These are phyloP conservation scores for Porphyrellus cyaneotinctus DNA, from an alignment of 768 basidiomycete genomes.

Conservation along the genomic window DNA sequence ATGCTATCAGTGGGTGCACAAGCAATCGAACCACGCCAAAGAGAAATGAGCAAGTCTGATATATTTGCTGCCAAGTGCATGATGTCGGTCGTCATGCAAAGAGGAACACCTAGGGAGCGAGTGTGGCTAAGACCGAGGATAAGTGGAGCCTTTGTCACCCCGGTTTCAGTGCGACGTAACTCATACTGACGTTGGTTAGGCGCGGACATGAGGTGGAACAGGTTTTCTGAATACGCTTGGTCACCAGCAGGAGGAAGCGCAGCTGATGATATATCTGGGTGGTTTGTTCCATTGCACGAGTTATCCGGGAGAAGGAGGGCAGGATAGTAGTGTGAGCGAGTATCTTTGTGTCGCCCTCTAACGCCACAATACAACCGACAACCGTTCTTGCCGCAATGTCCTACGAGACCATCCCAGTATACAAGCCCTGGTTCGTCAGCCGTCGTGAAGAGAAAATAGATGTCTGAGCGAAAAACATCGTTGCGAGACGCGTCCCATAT, in stretches of 20 bases:
- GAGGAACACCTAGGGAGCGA: background rate
- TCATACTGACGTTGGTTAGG: background rate
- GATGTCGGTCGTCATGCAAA: background rate
- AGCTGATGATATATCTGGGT: background rate
- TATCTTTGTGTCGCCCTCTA: background rate
- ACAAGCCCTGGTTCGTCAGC: background rate
- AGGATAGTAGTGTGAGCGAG: background rate
- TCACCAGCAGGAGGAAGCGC: background rate
- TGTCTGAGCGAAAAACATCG: too few relatives aligned
- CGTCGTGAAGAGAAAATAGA: background rate
- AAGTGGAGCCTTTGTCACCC: background rate
- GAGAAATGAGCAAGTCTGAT: background rate
- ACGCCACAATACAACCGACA: background rate
- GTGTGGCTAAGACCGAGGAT: too few relatives aligned
- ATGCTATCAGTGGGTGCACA: background rate
- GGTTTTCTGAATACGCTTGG: background rate
- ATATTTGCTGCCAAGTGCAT: background rate
- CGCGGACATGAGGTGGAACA: background rate
- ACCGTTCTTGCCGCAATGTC: background rate
- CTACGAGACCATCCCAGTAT: background rate
- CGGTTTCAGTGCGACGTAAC: background rate
- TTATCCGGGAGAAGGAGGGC: background rate
- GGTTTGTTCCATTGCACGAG: background rate
- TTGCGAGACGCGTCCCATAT: too few relatives aligned
- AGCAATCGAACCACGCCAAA: background rate